Evolutionary conservation across 352 stramenopile genomes (phyloP), one percentile per base, ranked within the genome.

Genomic region (Achlya hypogyna): DNA sequence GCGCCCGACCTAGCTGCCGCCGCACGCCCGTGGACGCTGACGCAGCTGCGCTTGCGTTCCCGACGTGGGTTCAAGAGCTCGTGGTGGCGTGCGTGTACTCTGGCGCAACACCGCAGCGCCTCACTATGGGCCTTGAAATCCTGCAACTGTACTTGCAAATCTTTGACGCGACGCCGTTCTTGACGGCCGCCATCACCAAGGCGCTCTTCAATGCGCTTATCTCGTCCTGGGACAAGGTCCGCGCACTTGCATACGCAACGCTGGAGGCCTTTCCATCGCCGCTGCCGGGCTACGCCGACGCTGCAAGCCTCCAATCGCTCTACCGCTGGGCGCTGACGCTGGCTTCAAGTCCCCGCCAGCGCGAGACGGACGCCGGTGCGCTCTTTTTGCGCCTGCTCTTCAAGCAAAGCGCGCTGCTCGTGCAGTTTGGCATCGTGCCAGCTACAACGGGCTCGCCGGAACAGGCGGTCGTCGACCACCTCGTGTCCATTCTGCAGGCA

Each of bases 331-430:
- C 82, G 1, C 59, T 93, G 47, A 78, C 75, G 51, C 74, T 93
- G 18, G 89, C 81, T 35, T 74, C 78, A 28, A 91, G 84, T 49
- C 80, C 84, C 35, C 79, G 82, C 16, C 84, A 93, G 63, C 80
- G 86, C 53, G 87, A 95, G 69, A 94, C 82, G 42, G 86, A 95
- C 51, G 82, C 85, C 25, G 87, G 87, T n/a, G 88, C 86, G 0
- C 77, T 93, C 40, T 89, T 96, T 53, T 87, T 96, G 65, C 80
- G 78, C 2, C 64, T 95, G 28, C 51, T 96, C 27, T 91, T 91
- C 63, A 78, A 82, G 35, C 80, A 75, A 27, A 88, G 84, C 51
- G 58, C 43, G 23, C 71, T 75, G 2, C 82, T 89, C 32, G 73
- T 75, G 42, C 72, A 73, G 28, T 75, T 77, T 10, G 72, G 56